Base-by-base conservation (phyloP, 164 flowering plant genomes). In the Dillenia turbinata region DNA sequence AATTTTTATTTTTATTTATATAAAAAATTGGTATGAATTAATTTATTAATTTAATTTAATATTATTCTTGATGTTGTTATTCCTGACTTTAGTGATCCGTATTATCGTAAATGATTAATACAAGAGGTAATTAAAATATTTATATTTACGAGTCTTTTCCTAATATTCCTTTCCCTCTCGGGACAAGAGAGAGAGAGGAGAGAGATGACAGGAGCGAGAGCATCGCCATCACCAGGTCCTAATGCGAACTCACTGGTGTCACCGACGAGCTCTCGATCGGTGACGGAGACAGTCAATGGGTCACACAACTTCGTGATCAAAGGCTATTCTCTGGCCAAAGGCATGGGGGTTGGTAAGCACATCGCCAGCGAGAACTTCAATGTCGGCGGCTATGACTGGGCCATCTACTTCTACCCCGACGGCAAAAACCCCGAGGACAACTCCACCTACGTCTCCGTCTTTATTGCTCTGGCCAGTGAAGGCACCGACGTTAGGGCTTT, bases 371-470 rank as follows among this genome's bases (percentile, higher is more conserved):
- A 92, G 40, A 81, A 69, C 60, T 92, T 92, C 72, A 81, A 76
- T 10, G 89, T 92, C 3, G 98, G 92, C 16, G 96, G 95, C 2
- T 86, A 78, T 54, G 78, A 83, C 44, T 92, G 98, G 98, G 95
- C 96, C 54, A 75, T 89, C 10, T 76, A 72, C 55, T 76, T 76
- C 52, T 76, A 76, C 26, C 79, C 79, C 2, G 76, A 76, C 40
- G 79, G 98, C 2, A 89, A 89, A 58, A 91, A 87, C 51, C 88
- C 88, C 0, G 98, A 89, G 78, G 98, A 92, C 50, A 89, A 89
- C 65, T 82, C 91, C 2, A 58, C 85, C 0, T 89, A 88, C 56
- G 97, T 92, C 1, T 92, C 97, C 5, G 86, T 92, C 6, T 92
- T 89, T 68, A 92, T 92, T 52, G 96, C 96, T 22, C 63, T 92